Percentiles rank a stretch among this genome's conserved stretches.
Conservation (phyloP, 2,329 filamentous ascomycete genomes). For the Samsoniella hepiali region DNA sequence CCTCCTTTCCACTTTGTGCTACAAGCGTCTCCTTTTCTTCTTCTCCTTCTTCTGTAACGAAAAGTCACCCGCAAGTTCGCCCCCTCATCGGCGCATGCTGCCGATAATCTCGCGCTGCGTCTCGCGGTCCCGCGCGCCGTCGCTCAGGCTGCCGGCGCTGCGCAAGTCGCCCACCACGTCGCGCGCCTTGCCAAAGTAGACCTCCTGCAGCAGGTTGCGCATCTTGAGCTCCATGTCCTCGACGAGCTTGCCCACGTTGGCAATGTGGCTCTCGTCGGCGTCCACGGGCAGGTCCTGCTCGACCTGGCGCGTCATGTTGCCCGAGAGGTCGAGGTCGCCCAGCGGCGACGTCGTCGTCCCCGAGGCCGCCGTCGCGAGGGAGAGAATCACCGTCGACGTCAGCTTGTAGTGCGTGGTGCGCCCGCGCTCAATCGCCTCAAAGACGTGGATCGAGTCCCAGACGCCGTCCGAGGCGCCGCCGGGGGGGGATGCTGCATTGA, state of each 20-base stretch:
- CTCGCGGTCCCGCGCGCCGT: conserved; percentile 77
- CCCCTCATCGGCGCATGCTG: conserved; percentile 47
- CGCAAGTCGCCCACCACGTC: conserved; percentile 94
- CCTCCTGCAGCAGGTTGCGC: conserved; percentile 95
- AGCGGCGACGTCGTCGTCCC: conserved; percentile 44
- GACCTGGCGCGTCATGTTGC: conserved; percentile 96
- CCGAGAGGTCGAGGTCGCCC: conserved; percentile 86
- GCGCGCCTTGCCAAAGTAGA: conserved; percentile 99
- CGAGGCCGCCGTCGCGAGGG: conserved; percentile 60
- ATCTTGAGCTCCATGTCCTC: conserved; percentile 99
- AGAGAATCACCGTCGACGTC: conserved; percentile 93
- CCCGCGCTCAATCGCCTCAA: conserved; percentile 90
- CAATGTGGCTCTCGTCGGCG: conserved; percentile 88
- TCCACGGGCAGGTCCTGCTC: conserved; percentile 89
- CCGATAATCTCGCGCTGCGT: conserved; percentile 86
- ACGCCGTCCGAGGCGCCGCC: conserved; percentile 69
- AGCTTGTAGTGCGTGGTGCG: conserved; percentile 95
- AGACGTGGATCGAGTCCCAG: conserved; percentile 99
- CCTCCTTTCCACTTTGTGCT: not conserved
- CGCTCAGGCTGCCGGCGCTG: conserved; percentile 79
- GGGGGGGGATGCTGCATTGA: conserved; percentile 57
- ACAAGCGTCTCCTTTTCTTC: not conserved
- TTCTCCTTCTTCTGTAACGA: not conserved
- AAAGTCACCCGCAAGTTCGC: no score
- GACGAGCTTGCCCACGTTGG: conserved; percentile 88